Evolutionary conservation across 208 protist species (phyloP).

Genomic region (Trypanosoma mega): DNA sequence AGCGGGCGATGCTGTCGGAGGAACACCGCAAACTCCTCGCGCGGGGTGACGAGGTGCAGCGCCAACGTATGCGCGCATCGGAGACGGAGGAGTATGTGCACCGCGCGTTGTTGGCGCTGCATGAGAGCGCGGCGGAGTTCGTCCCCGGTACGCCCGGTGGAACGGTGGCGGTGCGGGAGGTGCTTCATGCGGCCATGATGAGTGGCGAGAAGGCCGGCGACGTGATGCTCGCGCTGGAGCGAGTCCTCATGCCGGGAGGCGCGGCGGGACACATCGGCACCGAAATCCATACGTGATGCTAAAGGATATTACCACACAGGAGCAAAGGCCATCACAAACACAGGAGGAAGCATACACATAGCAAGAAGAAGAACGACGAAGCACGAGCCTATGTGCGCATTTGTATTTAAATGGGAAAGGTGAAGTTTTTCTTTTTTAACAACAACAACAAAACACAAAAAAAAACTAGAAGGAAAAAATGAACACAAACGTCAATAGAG

Average conservation of each 20-base stretch:
- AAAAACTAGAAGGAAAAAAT: conserved; percentile 3
- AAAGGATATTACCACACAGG: too few species aligned
- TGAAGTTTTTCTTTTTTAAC: conserved; percentile 1
- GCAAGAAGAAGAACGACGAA: background rate
- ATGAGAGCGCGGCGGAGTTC: conserved; percentile 55
- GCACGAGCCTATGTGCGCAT: background rate
- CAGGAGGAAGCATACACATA: too few species aligned
- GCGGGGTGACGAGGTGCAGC: conserved; percentile 39
- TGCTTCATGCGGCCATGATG: conserved; percentile 39
- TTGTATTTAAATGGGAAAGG: background rate
- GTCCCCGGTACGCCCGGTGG: conserved; percentile 42
- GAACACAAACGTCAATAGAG: background rate
- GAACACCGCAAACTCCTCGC: conserved; percentile 44
- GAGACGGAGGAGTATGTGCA: conserved; percentile 49
- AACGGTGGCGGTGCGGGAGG: conserved; percentile 29
- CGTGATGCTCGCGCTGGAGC: conserved; percentile 38
- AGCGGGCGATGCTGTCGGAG: conserved; percentile 45
- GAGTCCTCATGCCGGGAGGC: conserved; percentile 34
- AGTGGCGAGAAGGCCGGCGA: conserved; percentile 22
- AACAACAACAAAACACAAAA: background rate
- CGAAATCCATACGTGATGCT: too few species aligned
- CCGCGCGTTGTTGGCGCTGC: conserved; percentile 42
- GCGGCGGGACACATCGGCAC: too few species aligned
- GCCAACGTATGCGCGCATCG: conserved; percentile 32
- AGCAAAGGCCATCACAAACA: too few species aligned